A percentile compares a stretch with the other conserved stretches of the same genome.
Conservation (phyloP, 495 filamentous ascomycete genomes). For the Niebla homalea region DNA sequence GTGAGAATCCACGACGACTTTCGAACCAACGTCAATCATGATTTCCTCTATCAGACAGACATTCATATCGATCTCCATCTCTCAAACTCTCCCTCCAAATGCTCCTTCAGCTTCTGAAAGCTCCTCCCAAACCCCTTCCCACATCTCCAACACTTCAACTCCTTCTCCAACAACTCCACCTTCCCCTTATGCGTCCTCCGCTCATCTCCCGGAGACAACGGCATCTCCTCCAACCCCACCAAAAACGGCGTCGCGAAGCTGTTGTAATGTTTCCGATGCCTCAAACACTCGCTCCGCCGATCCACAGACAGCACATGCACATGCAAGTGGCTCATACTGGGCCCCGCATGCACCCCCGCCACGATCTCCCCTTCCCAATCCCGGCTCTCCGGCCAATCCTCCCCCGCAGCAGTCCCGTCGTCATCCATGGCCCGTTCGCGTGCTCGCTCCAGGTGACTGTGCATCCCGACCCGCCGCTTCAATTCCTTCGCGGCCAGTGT, state of each 20-base stretch:
- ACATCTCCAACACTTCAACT: constrained; percentile 80
- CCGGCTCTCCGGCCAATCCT: constrained; percentile 49
- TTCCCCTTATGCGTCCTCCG: constrained; percentile 36
- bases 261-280: constrained; percentile 82
- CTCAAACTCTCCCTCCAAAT: constrained; percentile 70
- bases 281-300: constrained; percentile 52
- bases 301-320: constrained; percentile 76
- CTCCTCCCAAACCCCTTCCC: constrained; percentile 54
- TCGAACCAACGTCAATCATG: no score
- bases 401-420: constrained; percentile 25
- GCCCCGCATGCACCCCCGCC: constrained; percentile 69
- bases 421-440: constrained; percentile 46
- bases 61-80: constrained; percentile 9
- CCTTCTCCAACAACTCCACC: constrained; percentile 43
- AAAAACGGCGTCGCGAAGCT: constrained; percentile 85
- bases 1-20: no score
- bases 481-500: constrained; percentile 61
- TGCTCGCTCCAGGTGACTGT: constrained; percentile 45
- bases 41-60: background rate
- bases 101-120: constrained; percentile 62
- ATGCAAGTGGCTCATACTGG: constrained; percentile 89
- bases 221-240: constrained; percentile 67
- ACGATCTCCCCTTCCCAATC: constrained; percentile 70
- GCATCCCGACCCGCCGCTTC: constrained; percentile 50
- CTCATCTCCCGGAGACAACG: constrained; percentile 47